Evolutionary conservation across 306 rosid species (phyloP), one percentile per base, ranked within the genome.

Genomic region (Psophocarpus tetragonolobus): DNA sequence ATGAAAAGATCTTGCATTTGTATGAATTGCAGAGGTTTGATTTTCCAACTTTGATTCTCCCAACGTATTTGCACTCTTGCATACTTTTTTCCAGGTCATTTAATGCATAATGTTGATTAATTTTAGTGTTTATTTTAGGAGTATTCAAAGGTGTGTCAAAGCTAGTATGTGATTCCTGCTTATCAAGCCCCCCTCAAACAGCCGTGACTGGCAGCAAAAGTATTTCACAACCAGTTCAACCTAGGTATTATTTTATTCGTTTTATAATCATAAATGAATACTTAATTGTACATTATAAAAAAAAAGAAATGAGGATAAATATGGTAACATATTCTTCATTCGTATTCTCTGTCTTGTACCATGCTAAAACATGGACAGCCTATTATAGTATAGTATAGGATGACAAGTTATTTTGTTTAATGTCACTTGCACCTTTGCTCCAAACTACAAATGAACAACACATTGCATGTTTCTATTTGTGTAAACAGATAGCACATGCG

Each of bases 21-120:
- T 82, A 69, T 92, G 72, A 84, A 79, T 67, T 96, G 97, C 91
- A 77, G 84, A 91, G 97, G 97, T 95, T 83, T 81, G 15, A 38
- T 76, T 75, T 60, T 54, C 17, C 45, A 18, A 27, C 11, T 24
- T 23, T 75, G 41, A 29, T 27, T 14, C 3, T 6, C 69, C 76
- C 62, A 5, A 10, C 27, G 15, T 54, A 47, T 73, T 50, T 70
- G 11, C 8, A 2, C 51, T 62, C 64, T 27, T 76, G 8, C 21
- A 0, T 68, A 9, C 48, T 57, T 73, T 20, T 77, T 71, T 60
- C 42, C 18, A 3, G 64, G 15, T 11, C 35, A 30, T 68, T 13
- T 74, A 27, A 33, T 20, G 20, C 13, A 27, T 64, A 13, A 73
- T 30, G 61, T 65, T 68, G 45, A 78, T 85, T 70, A 27, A 61